Base-by-base conservation (phyloP, 2,329 filamentous ascomycete genomes). In the Helicocarpus griseus region DNA sequence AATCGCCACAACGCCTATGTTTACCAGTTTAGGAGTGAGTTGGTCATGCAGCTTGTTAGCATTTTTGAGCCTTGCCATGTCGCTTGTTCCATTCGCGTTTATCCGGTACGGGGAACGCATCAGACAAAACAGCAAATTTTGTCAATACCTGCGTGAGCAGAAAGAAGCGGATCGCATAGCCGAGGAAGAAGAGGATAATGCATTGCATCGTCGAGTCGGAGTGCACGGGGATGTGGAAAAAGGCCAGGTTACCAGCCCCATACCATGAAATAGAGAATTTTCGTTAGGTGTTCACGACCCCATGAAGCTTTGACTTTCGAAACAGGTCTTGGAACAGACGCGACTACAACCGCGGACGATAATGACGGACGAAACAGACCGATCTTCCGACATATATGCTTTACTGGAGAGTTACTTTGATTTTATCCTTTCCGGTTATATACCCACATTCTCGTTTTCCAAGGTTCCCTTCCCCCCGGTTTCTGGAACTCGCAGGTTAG, bases 1-100 rank as follows among this genome's bases (percentile, higher is more conserved):
- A 1, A 70, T 86, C 9, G 73, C 72, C 2, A 64, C 71, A 0
- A 63, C 62, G 21, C 63, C 63, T 1, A 74, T 75, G 72, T 74
- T 72, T 53, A 57, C 60, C 14, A 58, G 50, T 14, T 58, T 75
- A 9, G 71, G 72, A 0, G 64, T 74, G 1, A 53, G 66, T 14
- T 74, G 71, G 72, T 70, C 68, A 2, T 70, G 69, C 54, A 70
- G 61, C 50, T 55, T 73, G 35, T 60, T 73, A 29, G 71, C 63
- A 1, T 72, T 73, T 50, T 47, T 70, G 1, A 66, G 63, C 48
- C 50, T 73, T 6, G 64, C 55, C 1, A 65, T 74, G 51, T 65
- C 63, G 0, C 31, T 65, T 2, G 69, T 73, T 38, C 71, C 70
- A 1, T 73, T 73, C 57, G 65, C 62, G 0, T 73, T 73, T 53